Evolutionary conservation across 2,329 filamentous ascomycete genomes (phyloP), one percentile per base, ranked within the genome.

Genomic region (Paramyrothecium sp.): DNA sequence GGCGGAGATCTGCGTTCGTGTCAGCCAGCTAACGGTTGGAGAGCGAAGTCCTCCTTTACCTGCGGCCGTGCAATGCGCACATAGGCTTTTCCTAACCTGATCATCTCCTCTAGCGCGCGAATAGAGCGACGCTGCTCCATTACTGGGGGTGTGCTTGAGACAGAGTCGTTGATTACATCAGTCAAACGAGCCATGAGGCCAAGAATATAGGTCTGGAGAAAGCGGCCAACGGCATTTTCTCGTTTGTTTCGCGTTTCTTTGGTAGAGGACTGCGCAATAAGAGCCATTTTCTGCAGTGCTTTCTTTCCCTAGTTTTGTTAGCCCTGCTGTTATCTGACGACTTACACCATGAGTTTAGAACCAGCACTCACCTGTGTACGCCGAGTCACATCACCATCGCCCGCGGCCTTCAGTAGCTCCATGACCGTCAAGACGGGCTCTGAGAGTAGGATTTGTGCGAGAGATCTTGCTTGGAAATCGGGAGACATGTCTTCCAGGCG

Each of bases 171-270:
- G 58, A 97, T 87, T 11, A 84, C 77, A 55, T 93, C 88, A 1
- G 91, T 91, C 62, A 98, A 87, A 38, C 89, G 84, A 7, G 91
- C 88, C 73, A 97, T 92, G 55, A 98, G 86, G 7, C 92, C 94
- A 7, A 99, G 82, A 34, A 96, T 87, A 70, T 97, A 89, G 30
- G 85, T 83, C 60, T 96, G 88, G 47, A 98, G 83, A 69, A 97
- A 98, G 0, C 83, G 78, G 1, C 87, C 88, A 22, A 96, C 79
- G 1, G 84, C 74, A 58, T 89, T 85, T 2, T 70, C 71, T 57
- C 79, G 82, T 61, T 80, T 83, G 50, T 73, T 75, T 55, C 81
- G 77, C 1, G 69, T 58, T 56, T 80, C 75, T 59, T 77, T 74
- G 53, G 66, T 76, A 16, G 71, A 69, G 16, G 67, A 67, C 16